Evolutionary conservation across 2,329 filamentous ascomycete species (phyloP).

Genomic region (Alternaria sp.): DNA sequence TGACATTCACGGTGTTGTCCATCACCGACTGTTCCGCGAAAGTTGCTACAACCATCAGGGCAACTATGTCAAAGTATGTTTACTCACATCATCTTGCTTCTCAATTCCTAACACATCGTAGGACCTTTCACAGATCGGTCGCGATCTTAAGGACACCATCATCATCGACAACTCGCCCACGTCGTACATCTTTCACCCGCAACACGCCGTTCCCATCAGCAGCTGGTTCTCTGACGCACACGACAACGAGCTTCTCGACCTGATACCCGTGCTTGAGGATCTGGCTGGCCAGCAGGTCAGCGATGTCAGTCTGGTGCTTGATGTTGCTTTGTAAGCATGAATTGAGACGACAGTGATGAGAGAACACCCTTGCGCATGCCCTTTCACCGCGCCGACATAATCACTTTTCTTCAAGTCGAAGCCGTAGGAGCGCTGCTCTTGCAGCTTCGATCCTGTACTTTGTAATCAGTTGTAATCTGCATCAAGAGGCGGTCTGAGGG

Average conservation of each 20-base stretch:
- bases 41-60: slow-evolving; percentile 99
- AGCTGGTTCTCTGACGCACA: slow-evolving; percentile 99
- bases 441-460: slow-evolving; percentile 39
- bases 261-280: slow-evolving; percentile 98
- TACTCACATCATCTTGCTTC: not conserved
- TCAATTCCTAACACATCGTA: slow-evolving; percentile 35
- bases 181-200: slow-evolving; percentile 98
- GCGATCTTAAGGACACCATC: slow-evolving; percentile 95
- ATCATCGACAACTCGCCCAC: slow-evolving; percentile 99
- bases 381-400: slow-evolving; percentile 33
- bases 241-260: slow-evolving; percentile 96
- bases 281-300: slow-evolving; percentile 86
- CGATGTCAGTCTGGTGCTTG: slow-evolving; percentile 96
- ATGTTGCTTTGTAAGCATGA: slow-evolving; percentile 72
- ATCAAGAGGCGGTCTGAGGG: slow-evolving; percentile 32
- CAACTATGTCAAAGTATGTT: slow-evolving; percentile 87
- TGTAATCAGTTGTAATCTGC: slow-evolving; percentile 53
- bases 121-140: slow-evolving; percentile 95
- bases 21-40: slow-evolving; percentile 95
- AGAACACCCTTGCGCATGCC: slow-evolving; percentile 37
- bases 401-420: slow-evolving; percentile 24
- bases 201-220: slow-evolving; percentile 98
- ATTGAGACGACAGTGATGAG: slow-evolving; percentile 25
- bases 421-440: slow-evolving; percentile 10
- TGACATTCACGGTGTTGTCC: slow-evolving; percentile 95